phyloP scores from a whole-genome alignment of 768 basidiomycete genomes.

The Mycena metata region DNA sequence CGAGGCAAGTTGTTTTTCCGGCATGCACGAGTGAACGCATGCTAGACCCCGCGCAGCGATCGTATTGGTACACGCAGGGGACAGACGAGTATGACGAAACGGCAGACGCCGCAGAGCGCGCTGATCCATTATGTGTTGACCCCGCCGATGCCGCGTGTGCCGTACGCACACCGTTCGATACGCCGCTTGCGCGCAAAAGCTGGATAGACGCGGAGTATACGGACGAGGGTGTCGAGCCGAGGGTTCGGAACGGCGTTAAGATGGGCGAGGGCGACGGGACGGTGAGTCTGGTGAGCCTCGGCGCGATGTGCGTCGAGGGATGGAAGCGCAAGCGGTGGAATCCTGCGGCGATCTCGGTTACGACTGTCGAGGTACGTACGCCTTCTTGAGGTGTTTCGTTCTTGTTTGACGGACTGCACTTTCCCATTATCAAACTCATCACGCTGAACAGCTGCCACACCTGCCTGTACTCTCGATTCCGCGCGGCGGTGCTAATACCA shows the following conservation, averaged over 20 bases:
- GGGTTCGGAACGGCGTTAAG: conserved; percentile 86
- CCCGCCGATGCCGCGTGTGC: conserved; percentile 56
- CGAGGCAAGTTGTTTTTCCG: conserved; percentile 66
- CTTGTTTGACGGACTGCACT: background rate
- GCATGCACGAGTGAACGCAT: no score
- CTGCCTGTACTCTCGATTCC: conserved; percentile 61
- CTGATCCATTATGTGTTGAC: conserved; percentile 59
- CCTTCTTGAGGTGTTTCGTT: background rate
- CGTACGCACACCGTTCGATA: conserved; percentile 63
- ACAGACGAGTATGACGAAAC: conserved; percentile 74
- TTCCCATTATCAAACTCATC: conserved; percentile 43
- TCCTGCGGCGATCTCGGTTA: conserved; percentile 16
- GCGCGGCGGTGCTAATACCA: conserved; percentile 92
- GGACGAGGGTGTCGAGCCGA: conserved; percentile 70
- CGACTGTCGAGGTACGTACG: conserved; percentile 24
- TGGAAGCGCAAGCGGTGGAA: conserved; percentile 28
- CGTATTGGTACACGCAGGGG: conserved; percentile 85
- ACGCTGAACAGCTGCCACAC: conserved; percentile 71
- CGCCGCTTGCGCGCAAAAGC: conserved; percentile 68
- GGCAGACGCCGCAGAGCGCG: conserved; percentile 52
- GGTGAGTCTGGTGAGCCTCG: conserved; percentile 85
- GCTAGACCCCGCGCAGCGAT: conserved; percentile 62
- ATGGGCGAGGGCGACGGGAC: conserved; percentile 98
- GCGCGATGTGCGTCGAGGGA: conserved; percentile 96
- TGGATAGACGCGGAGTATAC: conserved; percentile 92